Base-by-base conservation (phyloP, 1,139 yeast species). In the Saccharomycopsis hybrid region DNA sequence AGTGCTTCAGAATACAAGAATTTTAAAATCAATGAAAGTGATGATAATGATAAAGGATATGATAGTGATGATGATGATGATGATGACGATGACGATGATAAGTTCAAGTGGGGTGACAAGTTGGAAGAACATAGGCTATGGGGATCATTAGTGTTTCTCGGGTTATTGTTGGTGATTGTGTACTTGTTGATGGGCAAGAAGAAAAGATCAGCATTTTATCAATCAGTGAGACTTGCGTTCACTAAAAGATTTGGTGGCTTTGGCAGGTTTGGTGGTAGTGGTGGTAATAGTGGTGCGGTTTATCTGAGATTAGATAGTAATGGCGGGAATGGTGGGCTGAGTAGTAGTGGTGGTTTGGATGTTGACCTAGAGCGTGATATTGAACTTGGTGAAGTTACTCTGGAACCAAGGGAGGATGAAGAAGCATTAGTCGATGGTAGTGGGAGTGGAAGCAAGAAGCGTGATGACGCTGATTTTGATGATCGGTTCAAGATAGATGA, bases 71-170 rank as follows among this genome's bases (percentile, higher is more conserved):
- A 18, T 18, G 18, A 18, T 18, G 18, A 18, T 18, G 18, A 18
- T 18, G 18, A 18, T 18, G 61, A 65, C 44, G 60, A 60, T 41
- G 63, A 63, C 29, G 62, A 58, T 41, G 25, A 46, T 1, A 18
- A 18, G 18, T 18, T 18, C 18, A 40, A 43, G 11, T 48, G 52
- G 52, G 18, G 18, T 18, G 49, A 45, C 24, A 42, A 30, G 37
- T 56, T 68, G 11, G 59, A 62, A 29, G 77, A 81, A 1, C 83
- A 80, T 58, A 67, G 85, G 43, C 63, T 80, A 61, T 74, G 73
- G 60, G 86, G 86, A 0, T 68, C 80, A 1, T 54, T 76, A n/a
- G 66, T 76, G 2, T 75, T 81, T 55, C 57, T 72, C 41, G 51
- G 68, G 1, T 65, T 79, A 44, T 55, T 77, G 18, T 55, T 69